Evolutionary conservation across 2,329 filamentous ascomycete species (phyloP).

Genomic region (Bimuria novae-zelandiae): DNA sequence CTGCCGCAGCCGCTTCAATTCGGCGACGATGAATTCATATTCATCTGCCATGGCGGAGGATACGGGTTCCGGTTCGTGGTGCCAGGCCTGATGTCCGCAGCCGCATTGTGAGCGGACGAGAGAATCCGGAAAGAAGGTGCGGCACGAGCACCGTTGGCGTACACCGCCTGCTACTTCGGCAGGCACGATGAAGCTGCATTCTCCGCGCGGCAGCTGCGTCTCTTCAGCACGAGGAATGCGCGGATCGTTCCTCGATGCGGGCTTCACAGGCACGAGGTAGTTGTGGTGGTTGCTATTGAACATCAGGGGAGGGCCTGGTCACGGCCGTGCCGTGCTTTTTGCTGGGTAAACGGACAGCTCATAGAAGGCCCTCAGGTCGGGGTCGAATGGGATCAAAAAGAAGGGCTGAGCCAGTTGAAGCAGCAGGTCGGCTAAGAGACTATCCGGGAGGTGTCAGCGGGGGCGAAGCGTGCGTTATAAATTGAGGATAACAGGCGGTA

Average conservation of each 20-base stretch:
- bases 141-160: slow-evolving; percentile 51
- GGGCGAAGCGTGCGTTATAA: slow-evolving; percentile 35
- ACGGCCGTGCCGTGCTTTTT: slow-evolving; percentile 33
- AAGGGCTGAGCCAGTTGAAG: slow-evolving; percentile 14
- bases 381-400: slow-evolving; percentile 14
- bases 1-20: slow-evolving; percentile 42
- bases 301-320: slow-evolving; percentile 40
- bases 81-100: slow-evolving; percentile 55
- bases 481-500: slow-evolving; percentile 27
- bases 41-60: slow-evolving; percentile 43
- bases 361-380: slow-evolving; percentile 35
- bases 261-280: slow-evolving; percentile 36
- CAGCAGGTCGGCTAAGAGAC: slow-evolving; percentile 12
- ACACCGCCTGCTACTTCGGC: slow-evolving; percentile 27
- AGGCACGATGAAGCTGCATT: slow-evolving; percentile 44
- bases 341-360: slow-evolving; percentile 29
- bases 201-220: slow-evolving; percentile 43
- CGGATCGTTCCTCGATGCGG: slow-evolving; percentile 29
- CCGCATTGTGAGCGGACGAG: slow-evolving; percentile 49
- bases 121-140: slow-evolving; percentile 49
- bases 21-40: slow-evolving; percentile 42
- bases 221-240: slow-evolving; percentile 45
- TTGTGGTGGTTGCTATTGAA: slow-evolving; percentile 42
- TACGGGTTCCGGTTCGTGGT: slow-evolving; percentile 46
- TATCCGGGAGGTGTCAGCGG: slow-evolving; percentile 28